These are phyloP conservation scores for Samsoniella hepiali DNA, from an alignment of 2,329 filamentous ascomycete genomes.

Conservation along the genomic window DNA sequence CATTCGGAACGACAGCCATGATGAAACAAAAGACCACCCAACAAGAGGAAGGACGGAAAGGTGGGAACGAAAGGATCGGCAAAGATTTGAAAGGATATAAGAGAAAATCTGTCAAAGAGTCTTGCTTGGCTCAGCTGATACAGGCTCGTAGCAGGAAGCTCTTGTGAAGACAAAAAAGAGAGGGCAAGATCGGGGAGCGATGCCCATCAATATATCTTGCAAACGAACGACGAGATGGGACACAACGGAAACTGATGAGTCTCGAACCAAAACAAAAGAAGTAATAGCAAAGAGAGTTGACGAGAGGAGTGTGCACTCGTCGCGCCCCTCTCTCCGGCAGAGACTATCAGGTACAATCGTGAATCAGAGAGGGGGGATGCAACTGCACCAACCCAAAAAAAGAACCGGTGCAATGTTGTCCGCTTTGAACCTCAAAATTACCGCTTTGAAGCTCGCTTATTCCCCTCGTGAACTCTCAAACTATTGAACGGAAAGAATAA, in stretches of 20 bases:
- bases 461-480: no score
- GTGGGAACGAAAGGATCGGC: not conserved
- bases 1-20: slow-evolving; percentile 3
- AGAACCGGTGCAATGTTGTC: not conserved
- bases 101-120: not conserved
- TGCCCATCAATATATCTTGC: not conserved
- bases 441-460: no score
- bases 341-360: not conserved
- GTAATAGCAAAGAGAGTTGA: not conserved
- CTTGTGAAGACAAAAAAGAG: not conserved
- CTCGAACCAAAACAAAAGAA: not conserved
- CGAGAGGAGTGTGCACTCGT: not conserved
- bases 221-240: not conserved
- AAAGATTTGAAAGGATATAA: not conserved
- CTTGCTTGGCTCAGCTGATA: not conserved
- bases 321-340: not conserved
- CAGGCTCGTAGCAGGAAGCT: not conserved
- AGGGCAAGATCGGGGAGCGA: not conserved
- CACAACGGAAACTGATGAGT: not conserved
- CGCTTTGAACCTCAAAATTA: not conserved
- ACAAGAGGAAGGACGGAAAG: not conserved
- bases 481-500: no score
- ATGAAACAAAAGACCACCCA: not conserved
- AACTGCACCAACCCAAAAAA: not conserved
- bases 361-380: not conserved